Conservation (phyloP, 2,329 filamentous ascomycete genomes). For the Fusarium sp. region DNA sequence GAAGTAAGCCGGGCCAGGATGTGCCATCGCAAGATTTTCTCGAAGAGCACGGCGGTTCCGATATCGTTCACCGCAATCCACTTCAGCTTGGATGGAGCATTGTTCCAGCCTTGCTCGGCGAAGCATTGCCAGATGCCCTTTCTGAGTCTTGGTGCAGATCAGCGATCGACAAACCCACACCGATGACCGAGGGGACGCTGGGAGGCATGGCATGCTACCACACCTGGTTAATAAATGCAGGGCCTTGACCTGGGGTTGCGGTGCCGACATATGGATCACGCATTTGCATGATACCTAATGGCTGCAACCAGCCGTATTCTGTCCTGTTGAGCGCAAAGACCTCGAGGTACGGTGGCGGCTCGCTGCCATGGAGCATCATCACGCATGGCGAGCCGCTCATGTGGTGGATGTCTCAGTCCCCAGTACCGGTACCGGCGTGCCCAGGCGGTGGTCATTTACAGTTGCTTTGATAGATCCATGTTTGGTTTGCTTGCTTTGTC, state of each 20-base stretch:
- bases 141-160: conserved; percentile 28
- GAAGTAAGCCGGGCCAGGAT: neutral
- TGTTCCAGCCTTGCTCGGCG: neutral
- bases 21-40: neutral
- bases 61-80: neutral
- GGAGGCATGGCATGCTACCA: neutral
- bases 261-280: conserved; percentile 4
- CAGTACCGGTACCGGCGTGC: conserved; percentile 1
- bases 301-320: conserved; percentile 1
- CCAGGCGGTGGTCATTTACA: neutral
- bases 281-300: conserved; percentile 2
- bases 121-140: neutral
- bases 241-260: neutral
- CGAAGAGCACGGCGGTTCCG: neutral
- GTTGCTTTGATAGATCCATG: neutral
- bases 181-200: neutral
- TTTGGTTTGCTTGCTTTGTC: neutral
- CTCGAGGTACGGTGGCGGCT: neutral
- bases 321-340: neutral
- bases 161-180: conserved; percentile 22
- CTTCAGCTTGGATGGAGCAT: neutral
- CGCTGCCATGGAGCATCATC: conserved; percentile 17
- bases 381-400: conserved; percentile 21
- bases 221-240: neutral
- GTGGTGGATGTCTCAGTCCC: conserved; percentile 21